A percentile compares a stretch with the other conserved stretches of the same genome.
These are phyloP conservation scores for Phytophthora ramorum DNA, from an alignment of 352 stramenopile genomes.

Conservation along the genomic window DNA sequence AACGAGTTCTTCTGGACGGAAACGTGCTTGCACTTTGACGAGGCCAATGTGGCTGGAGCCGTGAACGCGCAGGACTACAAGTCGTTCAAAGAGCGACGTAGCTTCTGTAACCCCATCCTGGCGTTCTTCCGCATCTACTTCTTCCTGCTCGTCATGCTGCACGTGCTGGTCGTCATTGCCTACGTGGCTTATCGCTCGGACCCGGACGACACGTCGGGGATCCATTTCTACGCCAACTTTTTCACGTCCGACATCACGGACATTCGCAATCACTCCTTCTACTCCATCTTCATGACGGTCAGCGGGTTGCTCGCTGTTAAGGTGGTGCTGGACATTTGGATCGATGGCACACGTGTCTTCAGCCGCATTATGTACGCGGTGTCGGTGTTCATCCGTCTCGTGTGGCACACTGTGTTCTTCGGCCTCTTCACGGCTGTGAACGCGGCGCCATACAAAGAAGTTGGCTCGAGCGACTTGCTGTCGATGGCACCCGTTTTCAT, in stretches of 20 bases:
- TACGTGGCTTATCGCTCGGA: constrained; percentile 84
- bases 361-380: constrained; percentile 55
- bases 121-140: constrained; percentile 91
- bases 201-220: constrained; percentile 50
- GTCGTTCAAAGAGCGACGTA: constrained; percentile 88
- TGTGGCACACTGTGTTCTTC: constrained; percentile 87
- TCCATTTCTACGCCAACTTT: constrained; percentile 81
- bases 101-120: constrained; percentile 80
- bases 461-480: constrained; percentile 71
- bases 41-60: constrained; percentile 80
- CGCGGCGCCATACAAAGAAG: constrained; percentile 63
- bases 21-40: constrained; percentile 82
- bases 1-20: constrained; percentile 92
- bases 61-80: constrained; percentile 74
- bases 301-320: constrained; percentile 69
- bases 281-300: constrained; percentile 75
- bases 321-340: constrained; percentile 85
- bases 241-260: constrained; percentile 68
- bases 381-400: constrained; percentile 71
- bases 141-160: constrained; percentile 86
- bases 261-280: constrained; percentile 80
- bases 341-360: constrained; percentile 83
- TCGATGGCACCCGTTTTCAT: constrained; percentile 61
- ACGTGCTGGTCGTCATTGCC: constrained; percentile 77
- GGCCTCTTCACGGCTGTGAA: constrained; percentile 79